These are phyloP conservation scores for Penicillium tannophilum DNA, from an alignment of 495 filamentous ascomycete genomes.

Conservation along the genomic window DNA sequence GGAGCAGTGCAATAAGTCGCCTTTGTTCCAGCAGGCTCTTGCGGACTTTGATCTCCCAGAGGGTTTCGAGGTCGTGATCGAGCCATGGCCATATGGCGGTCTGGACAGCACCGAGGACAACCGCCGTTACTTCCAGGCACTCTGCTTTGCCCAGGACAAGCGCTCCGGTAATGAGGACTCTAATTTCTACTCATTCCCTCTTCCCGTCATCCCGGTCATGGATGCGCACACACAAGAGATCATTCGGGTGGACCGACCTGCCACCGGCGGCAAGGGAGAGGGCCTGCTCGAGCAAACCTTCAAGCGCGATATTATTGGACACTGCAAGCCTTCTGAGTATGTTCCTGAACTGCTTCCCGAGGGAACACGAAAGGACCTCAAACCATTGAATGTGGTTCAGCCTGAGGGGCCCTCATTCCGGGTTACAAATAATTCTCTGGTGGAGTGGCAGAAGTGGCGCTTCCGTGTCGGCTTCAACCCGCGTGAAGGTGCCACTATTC, in stretches of 20 bases:
- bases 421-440: conserved; percentile 51
- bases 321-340: conserved; percentile 64
- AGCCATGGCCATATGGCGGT: conserved; percentile 72
- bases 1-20: conserved; percentile 60
- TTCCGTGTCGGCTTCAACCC: conserved; percentile 70
- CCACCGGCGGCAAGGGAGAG: conserved; percentile 50
- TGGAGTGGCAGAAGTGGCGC: conserved; percentile 71
- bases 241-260: conserved; percentile 53
- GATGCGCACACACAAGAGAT: conserved; percentile 68
- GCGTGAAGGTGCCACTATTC: conserved; percentile 68
- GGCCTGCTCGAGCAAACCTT: conserved; percentile 40
- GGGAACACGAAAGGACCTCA: conserved; percentile 67
- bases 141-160: conserved; percentile 51
- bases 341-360: conserved; percentile 60
- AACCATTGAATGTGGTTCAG: conserved; percentile 77
- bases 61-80: conserved; percentile 64
- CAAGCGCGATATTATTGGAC: conserved; percentile 53
- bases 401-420: conserved; percentile 78
- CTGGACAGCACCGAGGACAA: conserved; percentile 57
- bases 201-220: conserved; percentile 77
- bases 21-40: conserved; percentile 62
- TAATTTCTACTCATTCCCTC: conserved; percentile 82
- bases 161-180: conserved; percentile 43
- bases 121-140: conserved; percentile 54
- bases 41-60: conserved; percentile 63